Percentiles rank a stretch among this genome's conserved stretches.
Conservation (phyloP, 208 protist species). For the Leishmania lainsoni region DNA sequence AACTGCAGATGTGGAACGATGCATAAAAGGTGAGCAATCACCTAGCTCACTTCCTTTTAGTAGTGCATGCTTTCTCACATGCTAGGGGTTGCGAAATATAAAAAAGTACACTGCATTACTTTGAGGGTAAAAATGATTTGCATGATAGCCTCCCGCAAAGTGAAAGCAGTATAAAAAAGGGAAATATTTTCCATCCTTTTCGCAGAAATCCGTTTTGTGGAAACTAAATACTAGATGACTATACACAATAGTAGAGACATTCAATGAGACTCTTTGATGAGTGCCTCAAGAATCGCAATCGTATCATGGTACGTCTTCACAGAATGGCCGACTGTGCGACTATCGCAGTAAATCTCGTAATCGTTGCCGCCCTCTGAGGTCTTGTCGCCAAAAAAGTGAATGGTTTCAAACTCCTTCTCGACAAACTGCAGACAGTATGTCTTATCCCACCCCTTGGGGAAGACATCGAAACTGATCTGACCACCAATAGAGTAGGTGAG, state of each 20-base stretch:
- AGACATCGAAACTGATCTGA: constrained; percentile 99
- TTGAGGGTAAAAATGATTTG: background rate
- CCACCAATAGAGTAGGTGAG: constrained; percentile 99
- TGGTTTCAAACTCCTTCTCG: constrained; percentile 94
- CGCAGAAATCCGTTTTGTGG: background rate
- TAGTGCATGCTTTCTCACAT: background rate
- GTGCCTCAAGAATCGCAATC: constrained; percentile 84
- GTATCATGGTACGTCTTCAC: constrained; percentile 97
- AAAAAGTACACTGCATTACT: background rate
- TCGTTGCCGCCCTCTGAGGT: constrained; percentile 99
- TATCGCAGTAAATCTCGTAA: constrained; percentile 98
- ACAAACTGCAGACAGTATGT: constrained; percentile 98
- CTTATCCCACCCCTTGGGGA: constrained; percentile 99
- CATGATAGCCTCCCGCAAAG: background rate
- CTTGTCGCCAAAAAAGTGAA: constrained; percentile 99
- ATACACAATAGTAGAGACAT: background rate
- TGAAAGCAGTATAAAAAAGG: background rate
- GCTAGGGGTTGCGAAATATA: constrained; percentile 19
- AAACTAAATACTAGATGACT: background rate
- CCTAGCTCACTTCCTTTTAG: constrained; percentile 2
- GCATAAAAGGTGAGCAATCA: background rate
- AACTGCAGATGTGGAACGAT: background rate
- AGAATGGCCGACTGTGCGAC: constrained; percentile 91
- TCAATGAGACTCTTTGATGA: constrained; percentile 59
- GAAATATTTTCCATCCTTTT: background rate